phyloP scores from a whole-genome alignment of 805 yeast species.

The Naumovozyma baii region DNA sequence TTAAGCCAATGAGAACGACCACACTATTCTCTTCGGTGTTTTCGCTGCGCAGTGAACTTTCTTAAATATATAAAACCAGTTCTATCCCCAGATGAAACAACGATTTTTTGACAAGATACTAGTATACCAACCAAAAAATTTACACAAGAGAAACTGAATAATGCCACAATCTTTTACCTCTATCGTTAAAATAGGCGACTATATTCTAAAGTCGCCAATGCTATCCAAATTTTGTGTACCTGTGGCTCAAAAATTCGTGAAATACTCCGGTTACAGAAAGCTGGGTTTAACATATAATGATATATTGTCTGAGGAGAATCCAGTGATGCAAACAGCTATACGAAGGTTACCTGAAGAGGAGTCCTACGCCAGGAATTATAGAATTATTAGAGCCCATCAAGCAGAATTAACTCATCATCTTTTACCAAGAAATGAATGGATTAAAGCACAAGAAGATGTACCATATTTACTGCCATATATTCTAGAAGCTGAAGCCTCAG shows the following conservation, averaged over 20 bases:
- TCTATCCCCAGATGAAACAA: not conserved
- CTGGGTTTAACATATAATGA: constrained; percentile 90
- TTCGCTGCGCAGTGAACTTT: not conserved
- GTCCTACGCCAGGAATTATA: constrained; percentile 82
- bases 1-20: not conserved
- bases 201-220: constrained; percentile 68
- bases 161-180: constrained; percentile 48
- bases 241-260: constrained; percentile 61
- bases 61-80: not conserved
- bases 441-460: constrained; percentile 69
- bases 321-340: constrained; percentile 77
- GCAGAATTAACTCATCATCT: constrained; percentile 72
- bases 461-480: constrained; percentile 82
- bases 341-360: constrained; percentile 78
- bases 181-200: constrained; percentile 66
- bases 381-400: constrained; percentile 90
- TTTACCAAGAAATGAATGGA: constrained; percentile 69
- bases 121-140: not conserved
- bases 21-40: not conserved
- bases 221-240: constrained; percentile 73
- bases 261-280: constrained; percentile 86
- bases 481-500: constrained; percentile 90
- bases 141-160: constrained; percentile 1
- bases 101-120: too few species aligned
- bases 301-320: constrained; percentile 77